A percentile compares a stretch with the other conserved stretches of the same genome.
These are phyloP conservation scores for Thelonectria olida DNA, from an alignment of 2,329 filamentous ascomycete species.

Conservation along the genomic window DNA sequence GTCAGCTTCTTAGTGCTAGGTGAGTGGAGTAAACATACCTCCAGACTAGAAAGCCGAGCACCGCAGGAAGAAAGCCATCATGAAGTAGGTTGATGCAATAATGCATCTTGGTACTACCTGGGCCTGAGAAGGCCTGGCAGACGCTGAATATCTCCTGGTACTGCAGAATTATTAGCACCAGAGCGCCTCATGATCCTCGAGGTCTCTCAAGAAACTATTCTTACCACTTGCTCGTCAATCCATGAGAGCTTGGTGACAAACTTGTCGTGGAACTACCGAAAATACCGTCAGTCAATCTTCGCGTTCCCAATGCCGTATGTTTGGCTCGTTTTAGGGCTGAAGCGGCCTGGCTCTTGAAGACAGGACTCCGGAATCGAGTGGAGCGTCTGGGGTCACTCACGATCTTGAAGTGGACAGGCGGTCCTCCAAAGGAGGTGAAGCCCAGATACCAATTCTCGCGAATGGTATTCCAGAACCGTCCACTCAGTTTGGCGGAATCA, in stretches of 20 bases:
- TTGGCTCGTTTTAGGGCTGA: too few species aligned
- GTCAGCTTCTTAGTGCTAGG: not conserved
- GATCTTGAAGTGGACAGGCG: slow-evolving; percentile 76
- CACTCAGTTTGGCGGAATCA: too few species aligned
- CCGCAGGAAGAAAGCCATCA: slow-evolving; percentile 63
- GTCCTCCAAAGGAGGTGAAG: slow-evolving; percentile 73
- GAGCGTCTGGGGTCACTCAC: too few species aligned
- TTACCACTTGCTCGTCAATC: not conserved
- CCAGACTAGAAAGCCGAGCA: slow-evolving; percentile 72
- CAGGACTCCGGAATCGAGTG: too few species aligned
- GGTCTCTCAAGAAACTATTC: too few species aligned
- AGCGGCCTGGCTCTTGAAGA: too few species aligned
- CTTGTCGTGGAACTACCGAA: not conserved
- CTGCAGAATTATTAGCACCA: too few species aligned
- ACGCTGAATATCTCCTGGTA: slow-evolving; percentile 78
- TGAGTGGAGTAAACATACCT: too few species aligned
- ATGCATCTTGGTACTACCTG: slow-evolving; percentile 74
- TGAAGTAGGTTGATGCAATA: slow-evolving; percentile 73
- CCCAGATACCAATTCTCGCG: slow-evolving; percentile 66
- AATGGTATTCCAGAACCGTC: not conserved
- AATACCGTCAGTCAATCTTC: not conserved
- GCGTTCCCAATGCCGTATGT: too few species aligned
- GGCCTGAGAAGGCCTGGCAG: slow-evolving; percentile 72
- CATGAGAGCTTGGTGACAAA: not conserved
- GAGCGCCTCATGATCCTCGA: too few species aligned